Percentiles rank a stretch among this genome's conserved stretches.
phyloP scores from a whole-genome alignment of 129 eudicot species.

The Helichrysum umbraculigerum region DNA sequence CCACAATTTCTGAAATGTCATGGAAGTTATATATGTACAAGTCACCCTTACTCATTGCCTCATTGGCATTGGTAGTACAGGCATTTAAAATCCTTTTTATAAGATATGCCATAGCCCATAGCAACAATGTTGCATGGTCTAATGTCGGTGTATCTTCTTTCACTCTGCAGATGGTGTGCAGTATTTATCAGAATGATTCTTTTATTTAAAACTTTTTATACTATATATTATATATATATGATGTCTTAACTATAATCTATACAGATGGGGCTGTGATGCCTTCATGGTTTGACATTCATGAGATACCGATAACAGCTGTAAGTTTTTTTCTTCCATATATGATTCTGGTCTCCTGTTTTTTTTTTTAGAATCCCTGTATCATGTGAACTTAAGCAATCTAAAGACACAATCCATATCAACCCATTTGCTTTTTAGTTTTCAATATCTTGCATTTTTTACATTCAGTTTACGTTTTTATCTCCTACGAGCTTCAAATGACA shows the following conservation, averaged over 20 bases:
- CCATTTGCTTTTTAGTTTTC: neutral
- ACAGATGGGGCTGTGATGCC: conserved; percentile 93
- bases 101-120: neutral
- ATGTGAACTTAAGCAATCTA: neutral
- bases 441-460: neutral
- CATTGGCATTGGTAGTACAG: too few relatives aligned
- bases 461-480: neutral
- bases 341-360: conserved; percentile 4
- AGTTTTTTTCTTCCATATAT: conserved; percentile 30
- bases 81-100: neutral
- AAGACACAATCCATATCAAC: neutral
- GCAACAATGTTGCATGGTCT: neutral
- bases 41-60: too few relatives aligned
- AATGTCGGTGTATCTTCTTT: neutral
- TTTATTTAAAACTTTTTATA: neutral
- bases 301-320: conserved; percentile 86
- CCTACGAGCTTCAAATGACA: neutral
- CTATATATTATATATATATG: neutral
- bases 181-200: neutral
- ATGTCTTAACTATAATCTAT: conserved; percentile 22
- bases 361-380: neutral
- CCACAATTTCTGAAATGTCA: conserved; percentile 4
- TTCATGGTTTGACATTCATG: conserved; percentile 95
- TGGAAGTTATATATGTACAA: conserved; percentile 1
- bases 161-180: neutral